A percentile compares a stretch with the other conserved stretches of the same genome.
These are phyloP conservation scores for Alloteropsis semialata DNA, from an alignment of 176 grass and related monocot genomes.

Conservation along the genomic window DNA sequence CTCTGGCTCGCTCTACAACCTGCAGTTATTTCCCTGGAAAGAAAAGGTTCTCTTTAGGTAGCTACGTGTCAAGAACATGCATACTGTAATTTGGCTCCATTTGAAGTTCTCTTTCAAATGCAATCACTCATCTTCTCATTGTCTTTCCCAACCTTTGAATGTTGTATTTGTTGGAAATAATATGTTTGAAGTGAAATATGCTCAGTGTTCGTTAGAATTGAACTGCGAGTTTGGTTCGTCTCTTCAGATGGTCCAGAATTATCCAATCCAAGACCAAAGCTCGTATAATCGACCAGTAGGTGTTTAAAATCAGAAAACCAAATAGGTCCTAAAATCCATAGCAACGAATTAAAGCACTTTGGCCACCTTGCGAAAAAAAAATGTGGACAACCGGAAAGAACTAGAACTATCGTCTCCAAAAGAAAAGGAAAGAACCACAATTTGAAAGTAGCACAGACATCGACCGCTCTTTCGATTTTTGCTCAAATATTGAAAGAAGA, in stretches of 20 bases:
- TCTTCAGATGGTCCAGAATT: neutral
- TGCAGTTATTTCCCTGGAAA: neutral
- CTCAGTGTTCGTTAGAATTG: no score
- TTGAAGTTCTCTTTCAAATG: neutral
- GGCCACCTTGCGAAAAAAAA: neutral
- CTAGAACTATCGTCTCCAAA: no score
- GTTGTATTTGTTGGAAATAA: neutral
- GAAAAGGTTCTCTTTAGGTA: neutral
- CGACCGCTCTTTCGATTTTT: neutral
- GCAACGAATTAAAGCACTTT: neutral
- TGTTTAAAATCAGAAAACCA: neutral
- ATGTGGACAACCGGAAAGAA: no score
- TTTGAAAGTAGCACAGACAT: neutral
- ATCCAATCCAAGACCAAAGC: no score
- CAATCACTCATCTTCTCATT: neutral
- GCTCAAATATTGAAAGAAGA: neutral
- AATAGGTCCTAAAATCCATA: neutral
- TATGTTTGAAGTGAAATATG: neutral
- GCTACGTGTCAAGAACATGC: neutral
- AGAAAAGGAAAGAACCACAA: neutral
- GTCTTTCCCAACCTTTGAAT: neutral
- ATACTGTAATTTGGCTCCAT: slow-evolving; percentile 4
- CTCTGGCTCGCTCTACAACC: neutral
- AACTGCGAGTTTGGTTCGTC: neutral
- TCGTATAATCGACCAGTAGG: no score